Evolutionary conservation across 164 flowering plant genomes (phyloP), one percentile per base, ranked within the genome.

Genomic region (Aristolochia californica): DNA sequence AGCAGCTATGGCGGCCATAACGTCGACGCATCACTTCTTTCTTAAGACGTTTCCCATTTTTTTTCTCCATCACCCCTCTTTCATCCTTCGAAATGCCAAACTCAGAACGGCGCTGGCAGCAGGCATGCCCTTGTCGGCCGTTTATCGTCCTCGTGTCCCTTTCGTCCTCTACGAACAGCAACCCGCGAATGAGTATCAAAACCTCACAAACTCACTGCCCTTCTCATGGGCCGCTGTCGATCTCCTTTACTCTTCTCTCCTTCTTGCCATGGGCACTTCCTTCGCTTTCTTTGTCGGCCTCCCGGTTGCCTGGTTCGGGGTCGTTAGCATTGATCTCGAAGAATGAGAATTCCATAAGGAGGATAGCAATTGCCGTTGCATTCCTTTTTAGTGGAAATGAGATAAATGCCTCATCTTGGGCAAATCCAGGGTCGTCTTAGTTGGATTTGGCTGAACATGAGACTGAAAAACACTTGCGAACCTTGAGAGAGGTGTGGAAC

Each of bases 351-450:
- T 15, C 53, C n/a, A n/a, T n/a, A n/a, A n/a, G n/a, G n/a, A n/a
- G n/a, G n/a, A n/a, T 83, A 53, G 78, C 76, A 15, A 83, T 76
- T 11, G 86, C 88, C 1, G 63, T 88, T 20, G 88, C 81, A 24
- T 95, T 87, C 48, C 72, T 93, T 38, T n/a, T n/a, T n/a, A n/a
- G n/a, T n/a, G n/a, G n/a, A n/a, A n/a, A n/a, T n/a, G n/a, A n/a
- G n/a, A n/a, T n/a, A n/a, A n/a, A n/a, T n/a, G n/a, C n/a, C 83
- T 88, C 74, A 87, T 93, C 87, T 93, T 93, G 97, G 97, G 94
- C 97, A n/a, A n/a, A n/a, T n/a, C n/a, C n/a, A n/a, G n/a, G n/a
- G n/a, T n/a, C n/a, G n/a, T n/a, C n/a, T n/a, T n/a, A n/a, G n/a
- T n/a, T n/a, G n/a, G n/a, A n/a, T n/a, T n/a, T n/a, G n/a, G n/a